A percentile compares a stretch with the other conserved stretches of the same genome.
phyloP scores from a whole-genome alignment of 495 filamentous ascomycete species.

The Hypoxylon lienhwacheense region DNA sequence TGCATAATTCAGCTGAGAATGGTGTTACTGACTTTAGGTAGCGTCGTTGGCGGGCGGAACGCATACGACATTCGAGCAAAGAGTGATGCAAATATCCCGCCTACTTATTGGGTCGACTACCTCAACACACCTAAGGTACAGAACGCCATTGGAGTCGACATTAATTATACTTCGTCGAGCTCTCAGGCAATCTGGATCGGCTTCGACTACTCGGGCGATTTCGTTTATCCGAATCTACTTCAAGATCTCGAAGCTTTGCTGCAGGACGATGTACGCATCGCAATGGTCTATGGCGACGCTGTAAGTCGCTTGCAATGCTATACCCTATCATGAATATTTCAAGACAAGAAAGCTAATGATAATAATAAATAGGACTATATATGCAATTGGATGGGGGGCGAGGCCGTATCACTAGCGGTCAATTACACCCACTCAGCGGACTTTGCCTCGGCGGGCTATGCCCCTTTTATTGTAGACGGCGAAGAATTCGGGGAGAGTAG shows the following conservation, averaged over 20 bases:
- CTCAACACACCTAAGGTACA: constrained; percentile 51
- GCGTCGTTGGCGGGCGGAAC: constrained; percentile 47
- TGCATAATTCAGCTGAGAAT: too few species aligned
- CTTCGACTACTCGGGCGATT: constrained; percentile 55
- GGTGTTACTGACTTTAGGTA: constrained; percentile 3
- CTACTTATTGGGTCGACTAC: constrained; percentile 49
- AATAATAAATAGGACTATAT: constrained; percentile 53
- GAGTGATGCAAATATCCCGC: constrained; percentile 52
- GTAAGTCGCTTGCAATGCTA: too few species aligned
- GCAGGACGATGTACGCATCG: constrained; percentile 47
- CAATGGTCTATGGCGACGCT: constrained; percentile 51
- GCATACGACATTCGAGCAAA: constrained; percentile 57
- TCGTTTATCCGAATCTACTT: constrained; percentile 49
- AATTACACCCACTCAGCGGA: constrained; percentile 47
- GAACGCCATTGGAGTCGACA: constrained; percentile 53
- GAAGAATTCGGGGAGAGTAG: constrained; percentile 39
- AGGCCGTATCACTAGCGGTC: constrained; percentile 57
- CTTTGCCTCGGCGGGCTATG: constrained; percentile 56
- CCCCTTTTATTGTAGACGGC: constrained; percentile 43
- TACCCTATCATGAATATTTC: not conserved
- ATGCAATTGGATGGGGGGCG: constrained; percentile 66
- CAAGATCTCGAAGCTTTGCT: constrained; percentile 52
- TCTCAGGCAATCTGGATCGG: constrained; percentile 42
- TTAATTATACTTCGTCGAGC: constrained; percentile 51
- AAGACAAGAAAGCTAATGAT: not conserved